phyloP scores from a whole-genome alignment of 345 rosid species.

The Physaria fendleri region DNA sequence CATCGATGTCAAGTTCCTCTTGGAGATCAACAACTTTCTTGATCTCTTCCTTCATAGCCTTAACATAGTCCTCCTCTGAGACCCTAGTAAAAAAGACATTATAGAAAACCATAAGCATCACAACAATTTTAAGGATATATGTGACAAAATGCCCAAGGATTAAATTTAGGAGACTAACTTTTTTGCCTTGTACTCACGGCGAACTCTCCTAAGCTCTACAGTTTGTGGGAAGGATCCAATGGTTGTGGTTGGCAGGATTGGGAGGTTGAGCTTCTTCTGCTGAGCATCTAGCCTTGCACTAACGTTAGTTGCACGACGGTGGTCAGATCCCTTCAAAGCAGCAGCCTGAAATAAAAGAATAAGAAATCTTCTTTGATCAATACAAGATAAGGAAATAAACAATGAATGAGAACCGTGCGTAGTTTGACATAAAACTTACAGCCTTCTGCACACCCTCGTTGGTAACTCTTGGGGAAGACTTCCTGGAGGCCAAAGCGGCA shows the following conservation, averaged over 20 bases:
- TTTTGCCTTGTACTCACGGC: constrained; percentile 96
- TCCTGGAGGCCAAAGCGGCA: constrained; percentile 84
- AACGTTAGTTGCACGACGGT: constrained; percentile 82
- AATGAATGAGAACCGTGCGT: neutral
- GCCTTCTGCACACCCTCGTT: constrained; percentile 94
- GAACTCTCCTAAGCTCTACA: constrained; percentile 85
- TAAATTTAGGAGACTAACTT: constrained; percentile 40
- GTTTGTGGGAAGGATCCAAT: no score
- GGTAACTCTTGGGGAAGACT: no score
- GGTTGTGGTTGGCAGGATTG: no score
- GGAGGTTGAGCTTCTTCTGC: no score
- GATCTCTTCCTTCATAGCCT: no score
- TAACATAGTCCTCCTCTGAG: no score
- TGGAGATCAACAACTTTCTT: constrained; percentile 87
- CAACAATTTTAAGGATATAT: neutral
- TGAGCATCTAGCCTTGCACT: constrained; percentile 84
- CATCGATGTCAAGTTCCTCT: constrained; percentile 95
- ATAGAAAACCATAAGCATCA: neutral
- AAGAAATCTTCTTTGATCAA: neutral
- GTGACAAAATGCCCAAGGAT: neutral
- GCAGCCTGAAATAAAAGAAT: no score
- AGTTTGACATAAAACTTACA: constrained; percentile 40
- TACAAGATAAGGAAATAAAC: neutral
- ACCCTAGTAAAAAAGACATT: constrained; percentile 35
- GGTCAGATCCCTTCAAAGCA: constrained; percentile 87